Percentiles rank a stretch among this genome's conserved stretches.
phyloP scores from a whole-genome alignment of 257 asterid species.

The Henckelia pumila region DNA sequence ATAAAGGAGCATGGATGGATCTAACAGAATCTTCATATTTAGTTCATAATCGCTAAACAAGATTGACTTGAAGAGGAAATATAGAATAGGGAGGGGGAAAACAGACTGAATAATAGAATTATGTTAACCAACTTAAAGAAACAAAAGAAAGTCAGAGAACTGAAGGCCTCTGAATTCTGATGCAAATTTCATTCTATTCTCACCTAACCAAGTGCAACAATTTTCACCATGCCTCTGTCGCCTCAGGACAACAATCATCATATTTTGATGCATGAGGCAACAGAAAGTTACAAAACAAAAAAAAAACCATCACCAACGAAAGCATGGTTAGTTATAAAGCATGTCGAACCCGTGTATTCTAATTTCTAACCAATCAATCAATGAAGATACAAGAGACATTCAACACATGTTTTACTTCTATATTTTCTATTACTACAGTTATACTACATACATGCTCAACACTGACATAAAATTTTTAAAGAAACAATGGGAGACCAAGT shows the following conservation, averaged over 20 bases:
- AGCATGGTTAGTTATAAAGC: background rate
- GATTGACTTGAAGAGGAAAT: background rate
- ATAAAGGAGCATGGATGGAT: background rate
- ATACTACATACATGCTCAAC: background rate
- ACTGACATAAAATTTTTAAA: background rate
- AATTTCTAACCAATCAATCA: background rate
- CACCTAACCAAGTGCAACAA: background rate
- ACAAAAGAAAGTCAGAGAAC: background rate
- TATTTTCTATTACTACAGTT: background rate
- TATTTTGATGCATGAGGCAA: too few species aligned
- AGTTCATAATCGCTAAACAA: background rate
- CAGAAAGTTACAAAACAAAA: too few species aligned
- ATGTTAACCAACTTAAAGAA: background rate
- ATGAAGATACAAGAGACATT: background rate
- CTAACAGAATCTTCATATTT: background rate
- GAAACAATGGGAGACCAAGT: conserved; percentile 11
- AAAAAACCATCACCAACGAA: background rate
- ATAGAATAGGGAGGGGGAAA: background rate
- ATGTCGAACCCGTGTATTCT: background rate
- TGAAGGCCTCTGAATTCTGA: background rate
- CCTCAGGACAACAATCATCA: too few species aligned
- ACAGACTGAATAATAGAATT: too few species aligned
- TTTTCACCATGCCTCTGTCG: background rate
- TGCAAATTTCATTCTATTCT: background rate
- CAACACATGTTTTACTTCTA: too few species aligned